Evolutionary conservation across 2,329 filamentous ascomycete species (phyloP), one percentile per base, ranked within the genome.

Genomic region (Verticillium albo-atrum): DNA sequence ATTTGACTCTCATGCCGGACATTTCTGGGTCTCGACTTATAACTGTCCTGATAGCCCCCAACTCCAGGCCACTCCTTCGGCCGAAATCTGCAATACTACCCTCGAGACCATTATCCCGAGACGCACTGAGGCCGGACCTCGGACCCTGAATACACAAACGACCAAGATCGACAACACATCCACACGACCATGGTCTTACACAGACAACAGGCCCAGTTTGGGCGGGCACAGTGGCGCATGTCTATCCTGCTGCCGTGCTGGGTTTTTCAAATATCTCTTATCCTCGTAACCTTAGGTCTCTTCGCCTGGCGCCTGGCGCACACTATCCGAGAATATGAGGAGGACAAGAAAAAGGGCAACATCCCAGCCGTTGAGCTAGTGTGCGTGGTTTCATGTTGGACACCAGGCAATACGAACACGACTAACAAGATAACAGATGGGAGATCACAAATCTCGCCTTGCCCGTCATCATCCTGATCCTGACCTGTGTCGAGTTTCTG

Each of bases 271-370:
- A 68, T 81, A 4, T 65, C 70, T 3, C 69, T 84, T 20, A 68
- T 82, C 51, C 66, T 80, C 55, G 67, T 74, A 42, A 69, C 83
- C 60, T 75, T 82, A 67, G 82, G 78, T 15, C 69, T 85, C 7
- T 85, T 85, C 63, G 74, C 80, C 28, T 83, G 79, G 70, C 77
- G 82, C 14, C 73, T 86, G 7, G 79, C 78, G 28, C 73, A 77
- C 53, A 82, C 80, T 0, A 65, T 79, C 28, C 71, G 72, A 23
- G 71, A 75, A 10, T 79, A 76, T 63, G 68, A 76, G n/a, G 75
- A 78, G 3, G 66, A 75, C 35, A 65, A 77, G 30, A 68, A 71
- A 27, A 71, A 69, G 32, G 76, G 75, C 27, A 65, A 72, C n/a
- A 62, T 74, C 5, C 77, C 80, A 0, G 68, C 71, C 12, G 74